Base-by-base conservation (phyloP, 1,284 basidiomycete species). In the Ganoderma resinaceum region DNA sequence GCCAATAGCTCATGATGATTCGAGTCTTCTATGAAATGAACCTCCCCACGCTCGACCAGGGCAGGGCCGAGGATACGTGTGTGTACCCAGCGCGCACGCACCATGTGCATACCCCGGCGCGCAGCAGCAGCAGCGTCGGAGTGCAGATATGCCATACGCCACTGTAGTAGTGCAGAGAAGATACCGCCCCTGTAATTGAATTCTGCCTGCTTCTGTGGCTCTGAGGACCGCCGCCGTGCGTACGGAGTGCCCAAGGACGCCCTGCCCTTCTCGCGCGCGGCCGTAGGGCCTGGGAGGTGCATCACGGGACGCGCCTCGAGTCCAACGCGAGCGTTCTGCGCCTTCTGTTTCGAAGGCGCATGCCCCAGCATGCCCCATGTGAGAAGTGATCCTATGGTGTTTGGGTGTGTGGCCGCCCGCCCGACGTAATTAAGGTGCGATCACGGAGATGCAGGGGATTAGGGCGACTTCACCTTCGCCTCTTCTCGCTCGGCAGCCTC, bases 231-330 rank as follows among this genome's bases (percentile, higher is more conserved):
- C 65, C 49, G 52, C 31, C 37, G 35, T 61, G 52, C 52, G 55
- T 62, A 23, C 42, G 61, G 61, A 66, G 58, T 62, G 57, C 53
- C 65, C 57, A 62, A 58, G 35, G 37, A 9, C 1, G 23, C 46
- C 12, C 46, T 52, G 11, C 46, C 9, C 46, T 52, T 52, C 33
- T 60, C 58, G 58, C 58, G 35, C 58, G 14, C 57, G 18, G 18
- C 55, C 55, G 4, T 8, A 20, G 55, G 55, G 55, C 35, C 57
- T 59, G 14, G 33, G 18, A 38, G 35, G n/a, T 26, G 14, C 61
- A 60, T 58, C 71, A 72, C 69, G 71, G 69, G 71, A 72, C 66
- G 64, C 64, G 71, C 69, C 71, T 70, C 69, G 71, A 42, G 67
- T 65, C 65, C 3, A 38, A 38, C 18, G 33, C 37, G 71, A 63